Conservation (phyloP, 495 filamentous ascomycete species). For the Daldinia bambusicola region DNA sequence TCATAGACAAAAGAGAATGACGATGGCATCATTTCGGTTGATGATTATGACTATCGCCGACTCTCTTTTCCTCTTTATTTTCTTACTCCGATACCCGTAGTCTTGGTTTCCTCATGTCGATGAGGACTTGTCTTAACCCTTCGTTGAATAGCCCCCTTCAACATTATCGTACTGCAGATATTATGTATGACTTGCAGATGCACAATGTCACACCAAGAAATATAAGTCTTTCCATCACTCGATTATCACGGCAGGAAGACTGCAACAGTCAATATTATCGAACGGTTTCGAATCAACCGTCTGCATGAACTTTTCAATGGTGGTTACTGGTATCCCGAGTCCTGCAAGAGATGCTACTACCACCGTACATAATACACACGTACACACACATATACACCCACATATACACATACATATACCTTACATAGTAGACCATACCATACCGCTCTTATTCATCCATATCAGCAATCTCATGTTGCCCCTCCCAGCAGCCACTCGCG, state of each 20-base stretch:
- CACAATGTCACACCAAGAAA: constrained; percentile 30
- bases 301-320: constrained; percentile 17
- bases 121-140: background rate
- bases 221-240: constrained; percentile 25
- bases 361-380: too few relatives aligned
- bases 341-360: constrained; percentile 5
- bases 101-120: background rate
- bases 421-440: background rate
- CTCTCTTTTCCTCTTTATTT: background rate
- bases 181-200: constrained; percentile 41
- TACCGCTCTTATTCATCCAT: constrained; percentile 28
- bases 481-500: constrained; percentile 25
- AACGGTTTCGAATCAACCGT: constrained; percentile 32
- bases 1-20: constrained; percentile 14
- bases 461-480: constrained; percentile 31
- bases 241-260: constrained; percentile 35
- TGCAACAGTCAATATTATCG: constrained; percentile 19
- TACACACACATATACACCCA: too few relatives aligned
- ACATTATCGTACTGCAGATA: constrained; percentile 41
- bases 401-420: too few relatives aligned
- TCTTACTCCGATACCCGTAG: background rate
- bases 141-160: constrained; percentile 1
- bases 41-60: background rate
- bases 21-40: constrained; percentile 36
- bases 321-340: background rate